Percentiles rank a stretch among this genome's conserved stretches.
phyloP scores from a whole-genome alignment of 345 rosid genomes.

The Eucalyptus dawsonii region DNA sequence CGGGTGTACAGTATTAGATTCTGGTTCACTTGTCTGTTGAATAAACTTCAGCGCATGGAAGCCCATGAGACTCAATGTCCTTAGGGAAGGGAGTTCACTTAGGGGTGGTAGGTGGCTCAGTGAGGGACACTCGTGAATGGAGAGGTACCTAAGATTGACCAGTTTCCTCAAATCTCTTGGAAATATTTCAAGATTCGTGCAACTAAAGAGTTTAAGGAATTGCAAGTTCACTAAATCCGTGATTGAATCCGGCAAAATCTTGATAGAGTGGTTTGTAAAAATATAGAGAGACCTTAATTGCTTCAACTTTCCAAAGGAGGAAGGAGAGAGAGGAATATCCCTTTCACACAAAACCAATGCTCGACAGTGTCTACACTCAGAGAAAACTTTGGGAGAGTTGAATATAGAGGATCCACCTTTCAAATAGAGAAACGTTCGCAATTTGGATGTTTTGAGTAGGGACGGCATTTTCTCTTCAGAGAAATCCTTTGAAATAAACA shows the following conservation, averaged over 20 bases:
- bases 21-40: accelerated
- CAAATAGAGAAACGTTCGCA: neutral
- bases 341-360: neutral
- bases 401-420: neutral
- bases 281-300: neutral
- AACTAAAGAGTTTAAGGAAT: neutral
- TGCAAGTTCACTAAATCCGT: neutral
- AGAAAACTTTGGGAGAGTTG: neutral
- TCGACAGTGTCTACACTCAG: neutral
- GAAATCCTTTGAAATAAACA: accelerated
- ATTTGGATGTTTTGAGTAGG: neutral
- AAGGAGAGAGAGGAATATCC: neutral
- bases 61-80: accelerated
- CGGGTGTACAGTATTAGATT: neutral
- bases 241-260: neutral
- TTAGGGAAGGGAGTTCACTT: neutral
- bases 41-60: neutral
- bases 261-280: neutral
- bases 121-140: accelerated
- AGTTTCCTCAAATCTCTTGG: neutral
- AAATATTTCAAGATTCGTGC: neutral
- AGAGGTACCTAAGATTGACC: neutral
- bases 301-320: neutral
- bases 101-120: neutral
- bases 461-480: neutral